Base-by-base conservation (phyloP, 116 monocot genomes). In the Trichopus zeylanicus region DNA sequence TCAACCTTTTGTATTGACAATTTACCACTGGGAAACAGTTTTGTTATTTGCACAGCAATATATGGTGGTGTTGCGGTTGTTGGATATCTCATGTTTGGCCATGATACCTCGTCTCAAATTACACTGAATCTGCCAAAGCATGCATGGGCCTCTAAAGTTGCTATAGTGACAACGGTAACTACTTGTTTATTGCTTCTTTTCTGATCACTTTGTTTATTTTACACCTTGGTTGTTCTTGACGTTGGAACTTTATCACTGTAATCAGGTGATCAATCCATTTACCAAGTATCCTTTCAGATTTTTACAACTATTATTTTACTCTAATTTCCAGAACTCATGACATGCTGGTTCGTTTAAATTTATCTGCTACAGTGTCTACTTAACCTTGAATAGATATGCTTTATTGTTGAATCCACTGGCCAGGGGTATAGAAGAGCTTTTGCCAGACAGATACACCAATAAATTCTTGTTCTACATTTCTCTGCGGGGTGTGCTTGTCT, bases 11-110 rank as follows among this genome's bases (percentile, higher is more conserved):
- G 22, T 8, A 24, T 38, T 59, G 23, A 33, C 31, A 11, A 12
- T 52, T 65, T 53, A 38, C 9, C 60, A 3, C 37, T 38, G 18
- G 31, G 8, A 7, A 65, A 46, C 84, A 91, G 87, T 57, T 97
- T 97, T 73, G 66, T 63, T 48, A 55, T 91, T 53, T 91, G 91
- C 60, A 78, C 87, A n/a, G 58, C 63, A 57, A 73, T 91, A 59
- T 97, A 97, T 62, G 91, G 91, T 3, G 48, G 63, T 54, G 66
- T 87, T 48, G 97, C 82, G 2, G 61, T 59, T 5, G 46, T 77
- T 57, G 91, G 97, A 39, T 97, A 84, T 65, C 77, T 73, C 10
- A 97, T 97, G 87, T 97, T 87, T 73, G 87, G 91, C 55, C 75
- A 85, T 55, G 60, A 54, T 35, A 87, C 85, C 11, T 59, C 68